Percentiles rank a stretch among this genome's conserved stretches.
These are phyloP conservation scores for Cladosporium sp. DNA, from an alignment of 2,329 filamentous ascomycete species.

Conservation along the genomic window DNA sequence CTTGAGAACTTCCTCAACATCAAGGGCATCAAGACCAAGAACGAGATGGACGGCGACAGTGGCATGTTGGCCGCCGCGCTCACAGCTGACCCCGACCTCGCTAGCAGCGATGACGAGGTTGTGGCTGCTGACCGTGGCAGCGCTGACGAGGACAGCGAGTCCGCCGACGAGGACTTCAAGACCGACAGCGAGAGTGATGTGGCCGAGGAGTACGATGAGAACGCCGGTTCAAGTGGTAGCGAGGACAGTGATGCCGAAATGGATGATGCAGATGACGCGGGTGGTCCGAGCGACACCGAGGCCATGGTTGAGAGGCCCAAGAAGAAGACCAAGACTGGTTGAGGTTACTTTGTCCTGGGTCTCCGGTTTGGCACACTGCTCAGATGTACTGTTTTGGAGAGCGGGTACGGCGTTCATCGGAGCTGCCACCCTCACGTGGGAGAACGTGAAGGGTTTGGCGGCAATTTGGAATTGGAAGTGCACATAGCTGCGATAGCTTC, in stretches of 20 bases:
- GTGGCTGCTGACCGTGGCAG: slow-evolving; percentile 79
- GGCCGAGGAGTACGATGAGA: slow-evolving; percentile 92
- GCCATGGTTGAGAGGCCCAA: slow-evolving; percentile 61
- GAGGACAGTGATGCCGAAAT: slow-evolving; percentile 67
- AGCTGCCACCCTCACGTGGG: background rate
- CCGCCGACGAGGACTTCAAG: slow-evolving; percentile 92
- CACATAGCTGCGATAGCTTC: background rate
- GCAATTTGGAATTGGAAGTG: background rate
- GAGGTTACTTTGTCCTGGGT: background rate
- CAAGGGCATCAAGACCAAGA: slow-evolving; percentile 94
- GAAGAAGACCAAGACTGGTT: slow-evolving; percentile 62
- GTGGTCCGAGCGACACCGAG: slow-evolving; percentile 49
- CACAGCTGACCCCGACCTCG: slow-evolving; percentile 74
- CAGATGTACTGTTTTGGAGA: background rate
- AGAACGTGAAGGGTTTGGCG: background rate
- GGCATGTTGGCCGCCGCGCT: slow-evolving; percentile 76
- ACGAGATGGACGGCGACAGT: slow-evolving; percentile 92
- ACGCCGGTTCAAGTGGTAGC: slow-evolving; percentile 77
- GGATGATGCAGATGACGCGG: slow-evolving; percentile 62
- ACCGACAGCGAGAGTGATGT: slow-evolving; percentile 92
- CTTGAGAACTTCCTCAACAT: slow-evolving; percentile 98
- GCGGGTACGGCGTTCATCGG: slow-evolving; percentile 9
- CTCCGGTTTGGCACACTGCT: background rate
- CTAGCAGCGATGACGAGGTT: slow-evolving; percentile 76
- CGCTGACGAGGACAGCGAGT: slow-evolving; percentile 94